These are phyloP conservation scores for Lepidium didymum DNA, from an alignment of 345 rosid genomes.

Conservation along the genomic window DNA sequence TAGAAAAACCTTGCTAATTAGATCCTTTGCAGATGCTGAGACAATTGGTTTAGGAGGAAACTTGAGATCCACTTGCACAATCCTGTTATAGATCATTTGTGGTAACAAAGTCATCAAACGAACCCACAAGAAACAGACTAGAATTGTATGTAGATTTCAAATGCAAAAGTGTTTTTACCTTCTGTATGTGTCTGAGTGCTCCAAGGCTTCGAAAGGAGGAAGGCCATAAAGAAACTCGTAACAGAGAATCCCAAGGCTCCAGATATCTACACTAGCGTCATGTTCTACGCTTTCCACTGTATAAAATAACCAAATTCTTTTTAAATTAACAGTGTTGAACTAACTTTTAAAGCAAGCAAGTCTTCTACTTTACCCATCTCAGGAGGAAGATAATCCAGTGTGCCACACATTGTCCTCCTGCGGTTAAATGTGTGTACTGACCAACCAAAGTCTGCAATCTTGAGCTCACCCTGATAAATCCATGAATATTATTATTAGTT, in stretches of 20 bases:
- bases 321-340: background rate
- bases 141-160: background rate
- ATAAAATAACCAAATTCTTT: background rate
- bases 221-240: slow-evolving; percentile 88
- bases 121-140: background rate
- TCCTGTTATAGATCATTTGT: slow-evolving; percentile 37
- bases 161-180: slow-evolving; percentile 34
- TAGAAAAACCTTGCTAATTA: slow-evolving; percentile 61
- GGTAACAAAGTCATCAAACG: background rate
- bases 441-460: slow-evolving; percentile 99
- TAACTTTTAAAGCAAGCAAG: background rate
- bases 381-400: slow-evolving; percentile 96
- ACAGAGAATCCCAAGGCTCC: slow-evolving; percentile 97
- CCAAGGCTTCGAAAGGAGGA: slow-evolving; percentile 90
- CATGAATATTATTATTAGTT: background rate
- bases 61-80: slow-evolving; percentile 93
- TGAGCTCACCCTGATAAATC: slow-evolving; percentile 79
- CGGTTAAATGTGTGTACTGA: slow-evolving; percentile 97
- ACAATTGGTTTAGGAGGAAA: slow-evolving; percentile 88
- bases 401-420: slow-evolving; percentile 97
- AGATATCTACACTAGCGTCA: slow-evolving; percentile 90
- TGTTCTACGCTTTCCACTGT: slow-evolving; percentile 96
- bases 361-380: slow-evolving; percentile 71
- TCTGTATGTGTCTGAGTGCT: slow-evolving; percentile 89
- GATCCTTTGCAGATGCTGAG: slow-evolving; percentile 87